Conservation (phyloP, 2,329 filamentous ascomycete species). For the Pochonia chlamydosporia region DNA sequence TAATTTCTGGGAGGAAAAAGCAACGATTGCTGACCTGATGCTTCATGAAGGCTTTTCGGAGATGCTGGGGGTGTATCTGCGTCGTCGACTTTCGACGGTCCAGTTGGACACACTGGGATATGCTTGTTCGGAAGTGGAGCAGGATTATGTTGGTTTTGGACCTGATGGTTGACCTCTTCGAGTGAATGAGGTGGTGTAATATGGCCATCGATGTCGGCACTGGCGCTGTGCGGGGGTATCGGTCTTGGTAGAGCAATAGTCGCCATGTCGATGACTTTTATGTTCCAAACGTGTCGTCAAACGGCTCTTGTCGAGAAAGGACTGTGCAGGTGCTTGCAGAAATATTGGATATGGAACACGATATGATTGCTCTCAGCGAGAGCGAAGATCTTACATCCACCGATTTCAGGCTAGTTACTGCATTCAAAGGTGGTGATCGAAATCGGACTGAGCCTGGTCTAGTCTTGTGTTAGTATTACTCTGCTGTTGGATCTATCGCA, state of each 20-base stretch:
- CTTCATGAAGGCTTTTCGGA: slow-evolving; percentile 48
- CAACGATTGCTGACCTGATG: slow-evolving; percentile 57
- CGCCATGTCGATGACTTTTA: slow-evolving; percentile 35
- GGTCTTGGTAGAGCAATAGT: slow-evolving; percentile 48
- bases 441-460: background rate
- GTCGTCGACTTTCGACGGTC: slow-evolving; percentile 51
- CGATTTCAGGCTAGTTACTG: no score
- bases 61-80: slow-evolving; percentile 61
- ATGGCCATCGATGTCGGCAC: slow-evolving; percentile 31
- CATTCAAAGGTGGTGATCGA: background rate
- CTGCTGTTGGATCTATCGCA: no score
- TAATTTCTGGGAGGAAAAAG: slow-evolving; percentile 68
- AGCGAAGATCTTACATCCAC: background rate
- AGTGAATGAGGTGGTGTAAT: slow-evolving; percentile 37
- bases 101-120: slow-evolving; percentile 81
- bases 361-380: background rate
- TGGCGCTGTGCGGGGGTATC: slow-evolving; percentile 37
- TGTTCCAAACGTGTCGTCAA: background rate
- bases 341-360: background rate
- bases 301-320: background rate
- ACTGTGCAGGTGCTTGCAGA: background rate
- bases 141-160: slow-evolving; percentile 19
- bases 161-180: slow-evolving; percentile 19
- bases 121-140: slow-evolving; percentile 77
- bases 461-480: no score